A percentile compares a stretch with the other conserved stretches of the same genome.
These are phyloP conservation scores for Crithidia mellificae DNA, from an alignment of 208 protist genomes.

Conservation along the genomic window DNA sequence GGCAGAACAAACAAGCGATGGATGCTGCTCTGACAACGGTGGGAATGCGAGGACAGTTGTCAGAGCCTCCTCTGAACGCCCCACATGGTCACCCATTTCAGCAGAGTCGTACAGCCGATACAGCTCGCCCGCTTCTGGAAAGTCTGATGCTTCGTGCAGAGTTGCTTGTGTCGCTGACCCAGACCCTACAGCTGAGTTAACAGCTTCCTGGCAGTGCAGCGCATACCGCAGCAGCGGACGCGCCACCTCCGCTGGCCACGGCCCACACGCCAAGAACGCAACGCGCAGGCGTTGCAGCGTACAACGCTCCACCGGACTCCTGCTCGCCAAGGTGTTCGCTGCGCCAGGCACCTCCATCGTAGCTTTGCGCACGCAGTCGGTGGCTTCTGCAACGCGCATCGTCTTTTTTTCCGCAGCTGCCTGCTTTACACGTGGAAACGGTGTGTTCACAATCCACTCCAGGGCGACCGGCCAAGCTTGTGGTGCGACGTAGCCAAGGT, in stretches of 20 bases:
- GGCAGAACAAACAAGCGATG: too few relatives aligned
- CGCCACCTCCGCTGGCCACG: conserved; percentile 20
- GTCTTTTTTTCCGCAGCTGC: too few relatives aligned
- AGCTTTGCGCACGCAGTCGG: too few relatives aligned
- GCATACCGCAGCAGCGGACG: conserved; percentile 21
- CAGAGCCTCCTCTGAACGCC: neutral
- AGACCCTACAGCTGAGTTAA: too few relatives aligned
- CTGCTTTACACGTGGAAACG: too few relatives aligned
- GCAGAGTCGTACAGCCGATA: neutral
- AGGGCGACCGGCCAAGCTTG: conserved; percentile 16
- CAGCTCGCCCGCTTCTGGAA: conserved; percentile 13
- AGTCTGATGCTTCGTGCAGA: too few relatives aligned
- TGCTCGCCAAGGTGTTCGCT: too few relatives aligned
- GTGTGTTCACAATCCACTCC: conserved; percentile 15
- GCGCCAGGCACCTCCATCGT: too few relatives aligned
- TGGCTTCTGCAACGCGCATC: too few relatives aligned
- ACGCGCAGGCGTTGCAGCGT: conserved; percentile 22
- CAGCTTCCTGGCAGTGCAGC: neutral
- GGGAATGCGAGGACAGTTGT: too few relatives aligned
- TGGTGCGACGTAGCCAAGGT: conserved; percentile 23
- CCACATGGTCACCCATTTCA: neutral
- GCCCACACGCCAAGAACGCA: conserved; percentile 21
- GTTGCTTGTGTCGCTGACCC: too few relatives aligned
- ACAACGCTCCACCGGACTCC: conserved; percentile 1
- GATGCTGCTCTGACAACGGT: too few relatives aligned